Evolutionary conservation across 257 asterid species (phyloP).

Genomic region (Penstemon eatonii): DNA sequence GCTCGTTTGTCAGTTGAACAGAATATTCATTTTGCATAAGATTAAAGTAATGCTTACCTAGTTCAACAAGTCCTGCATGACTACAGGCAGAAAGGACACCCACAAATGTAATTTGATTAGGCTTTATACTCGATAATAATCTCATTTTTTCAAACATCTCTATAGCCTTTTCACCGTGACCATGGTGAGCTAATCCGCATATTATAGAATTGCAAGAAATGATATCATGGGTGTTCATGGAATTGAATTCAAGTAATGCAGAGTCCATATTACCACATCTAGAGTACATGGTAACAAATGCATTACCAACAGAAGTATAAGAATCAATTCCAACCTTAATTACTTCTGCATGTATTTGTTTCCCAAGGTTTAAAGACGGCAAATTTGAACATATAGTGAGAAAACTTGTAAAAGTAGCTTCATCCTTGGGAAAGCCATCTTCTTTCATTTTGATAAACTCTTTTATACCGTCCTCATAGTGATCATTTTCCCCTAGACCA

Average conservation of each 20-base stretch:
- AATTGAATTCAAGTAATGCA: constrained; percentile 45
- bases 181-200: constrained; percentile 69
- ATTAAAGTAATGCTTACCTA: constrained; percentile 46
- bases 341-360: constrained; percentile 55
- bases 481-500: constrained; percentile 59
- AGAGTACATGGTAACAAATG: constrained; percentile 56
- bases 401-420: constrained; percentile 61
- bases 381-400: constrained; percentile 54
- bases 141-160: constrained; percentile 56
- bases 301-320: constrained; percentile 48
- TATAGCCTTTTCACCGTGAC: constrained; percentile 49
- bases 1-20: constrained; percentile 47
- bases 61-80: constrained; percentile 59
- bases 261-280: constrained; percentile 59
- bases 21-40: constrained; percentile 46
- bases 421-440: constrained; percentile 40
- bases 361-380: constrained; percentile 62
- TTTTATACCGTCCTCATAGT: constrained; percentile 49
- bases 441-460: constrained; percentile 51
- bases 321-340: constrained; percentile 47
- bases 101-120: constrained; percentile 56
- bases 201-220: constrained; percentile 71
- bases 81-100: constrained; percentile 69
- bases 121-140: constrained; percentile 37
- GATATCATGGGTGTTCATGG: constrained; percentile 42